phyloP scores from a whole-genome alignment of 257 asterid genomes.

The Paulownia fortunei region DNA sequence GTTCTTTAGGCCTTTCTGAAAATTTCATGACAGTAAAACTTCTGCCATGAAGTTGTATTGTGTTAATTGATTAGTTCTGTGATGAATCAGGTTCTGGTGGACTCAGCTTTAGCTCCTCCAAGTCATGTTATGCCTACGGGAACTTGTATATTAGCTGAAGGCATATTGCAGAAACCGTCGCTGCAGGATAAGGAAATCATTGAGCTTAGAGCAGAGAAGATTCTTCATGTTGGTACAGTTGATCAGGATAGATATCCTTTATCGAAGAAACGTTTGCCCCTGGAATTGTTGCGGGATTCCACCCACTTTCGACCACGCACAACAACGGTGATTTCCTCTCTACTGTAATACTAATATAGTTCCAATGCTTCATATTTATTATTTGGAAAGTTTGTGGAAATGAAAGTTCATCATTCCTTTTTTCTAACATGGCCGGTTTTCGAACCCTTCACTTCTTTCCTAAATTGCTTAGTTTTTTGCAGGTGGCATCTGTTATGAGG shows the following conservation, averaged over 20 bases:
- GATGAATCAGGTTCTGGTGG: slow-evolving; percentile 66
- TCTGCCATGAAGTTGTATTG: background rate
- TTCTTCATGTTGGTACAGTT: slow-evolving; percentile 70
- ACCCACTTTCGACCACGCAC: slow-evolving; percentile 87
- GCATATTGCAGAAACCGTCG: slow-evolving; percentile 67
- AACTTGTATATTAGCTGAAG: slow-evolving; percentile 73
- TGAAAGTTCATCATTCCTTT: too few species aligned
- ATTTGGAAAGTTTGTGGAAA: too few species aligned
- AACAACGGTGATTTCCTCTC: slow-evolving; percentile 58
- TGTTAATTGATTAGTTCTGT: background rate
- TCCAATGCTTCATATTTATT: background rate
- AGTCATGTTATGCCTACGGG: slow-evolving; percentile 78
- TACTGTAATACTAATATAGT: background rate
- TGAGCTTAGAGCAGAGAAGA: slow-evolving; percentile 69
- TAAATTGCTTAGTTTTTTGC: slow-evolving; percentile 24
- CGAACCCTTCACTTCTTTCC: background rate
- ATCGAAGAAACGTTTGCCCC: slow-evolving; percentile 81
- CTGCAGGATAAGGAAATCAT: slow-evolving; percentile 56
- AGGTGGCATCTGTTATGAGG: slow-evolving; percentile 89
- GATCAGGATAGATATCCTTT: slow-evolving; percentile 71
- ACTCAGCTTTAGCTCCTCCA: slow-evolving; percentile 69
- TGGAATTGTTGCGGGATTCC: slow-evolving; percentile 64
- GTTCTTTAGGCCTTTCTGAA: background rate
- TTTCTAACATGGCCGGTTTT: too few species aligned
- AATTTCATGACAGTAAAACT: too few species aligned